Percentiles rank a stretch among this genome's conserved stretches.
phyloP scores from a whole-genome alignment of 2,329 filamentous ascomycete genomes.

The Exophiala sideris region DNA sequence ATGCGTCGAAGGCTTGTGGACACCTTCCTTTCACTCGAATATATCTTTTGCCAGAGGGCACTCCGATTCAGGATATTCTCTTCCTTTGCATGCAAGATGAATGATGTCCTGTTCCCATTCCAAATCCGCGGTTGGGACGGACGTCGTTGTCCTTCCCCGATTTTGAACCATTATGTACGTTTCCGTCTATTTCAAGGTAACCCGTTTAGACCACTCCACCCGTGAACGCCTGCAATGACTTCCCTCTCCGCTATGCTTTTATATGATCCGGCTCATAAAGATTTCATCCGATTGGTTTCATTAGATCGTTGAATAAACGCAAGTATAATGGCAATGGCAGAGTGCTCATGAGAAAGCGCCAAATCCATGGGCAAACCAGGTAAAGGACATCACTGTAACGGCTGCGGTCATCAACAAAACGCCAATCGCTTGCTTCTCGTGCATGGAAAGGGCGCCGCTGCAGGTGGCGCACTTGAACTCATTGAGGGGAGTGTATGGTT shows the following conservation, averaged over 20 bases:
- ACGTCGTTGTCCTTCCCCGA: slow-evolving; percentile 3
- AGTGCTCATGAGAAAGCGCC: slow-evolving; percentile 31
- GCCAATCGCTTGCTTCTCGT: slow-evolving; percentile 54
- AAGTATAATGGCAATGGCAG: slow-evolving; percentile 1
- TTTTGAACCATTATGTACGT: not conserved
- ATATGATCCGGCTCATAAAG: slow-evolving; percentile 15
- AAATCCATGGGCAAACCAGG: slow-evolving; percentile 47
- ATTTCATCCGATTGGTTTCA: slow-evolving; percentile 18
- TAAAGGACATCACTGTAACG: slow-evolving; percentile 58
- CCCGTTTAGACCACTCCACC: slow-evolving; percentile 1
- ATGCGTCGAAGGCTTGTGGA: too few species aligned
- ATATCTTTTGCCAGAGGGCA: not conserved
- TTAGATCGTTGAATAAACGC: slow-evolving; percentile 8
- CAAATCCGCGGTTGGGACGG: not conserved
- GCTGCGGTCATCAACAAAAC: slow-evolving; percentile 55
- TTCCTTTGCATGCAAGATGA: not conserved
- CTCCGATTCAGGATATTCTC: not conserved
- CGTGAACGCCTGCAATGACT: slow-evolving; percentile 5
- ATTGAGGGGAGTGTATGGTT: slow-evolving; percentile 32
- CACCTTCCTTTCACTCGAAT: not conserved
- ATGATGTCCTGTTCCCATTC: not conserved
- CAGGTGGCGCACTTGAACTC: slow-evolving; percentile 58
- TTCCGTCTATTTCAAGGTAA: not conserved
- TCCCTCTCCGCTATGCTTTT: slow-evolving; percentile 14
- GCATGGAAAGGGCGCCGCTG: slow-evolving; percentile 48